These are phyloP conservation scores for Podospora comata DNA, from an alignment of 495 filamentous ascomycete genomes.

Conservation along the genomic window DNA sequence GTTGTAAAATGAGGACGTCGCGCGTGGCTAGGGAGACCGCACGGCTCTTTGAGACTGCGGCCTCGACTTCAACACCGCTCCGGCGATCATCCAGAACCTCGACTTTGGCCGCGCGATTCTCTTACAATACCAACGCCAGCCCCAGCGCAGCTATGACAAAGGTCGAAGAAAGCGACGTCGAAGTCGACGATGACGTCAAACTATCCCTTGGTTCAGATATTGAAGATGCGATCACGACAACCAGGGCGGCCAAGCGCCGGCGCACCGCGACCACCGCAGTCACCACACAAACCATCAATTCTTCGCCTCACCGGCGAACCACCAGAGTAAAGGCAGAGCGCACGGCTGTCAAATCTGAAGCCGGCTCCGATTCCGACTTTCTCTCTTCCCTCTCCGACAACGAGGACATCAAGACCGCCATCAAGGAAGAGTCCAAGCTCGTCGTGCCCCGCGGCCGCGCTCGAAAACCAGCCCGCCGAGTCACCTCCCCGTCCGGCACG, in stretches of 20 bases:
- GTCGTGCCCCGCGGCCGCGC: conserved; percentile 28
- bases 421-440: neutral
- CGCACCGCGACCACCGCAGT: conserved; percentile 6
- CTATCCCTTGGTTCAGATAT: conserved; percentile 49
- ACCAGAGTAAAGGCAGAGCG: neutral
- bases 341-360: conserved; percentile 13
- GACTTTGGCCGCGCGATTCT: conserved; percentile 42
- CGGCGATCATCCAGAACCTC: conserved; percentile 46
- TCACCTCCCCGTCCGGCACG: conserved; percentile 54
- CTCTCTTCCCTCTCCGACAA: neutral
- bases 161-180: conserved; percentile 23
- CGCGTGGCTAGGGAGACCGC: conserved; percentile 57
- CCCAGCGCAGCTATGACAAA: conserved; percentile 29
- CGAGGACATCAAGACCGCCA: neutral
- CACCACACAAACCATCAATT: conserved; percentile 13
- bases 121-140: conserved; percentile 33
- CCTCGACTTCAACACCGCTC: conserved; percentile 29
- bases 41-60: conserved; percentile 33
- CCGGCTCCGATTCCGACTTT: conserved; percentile 12
- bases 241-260: conserved; percentile 43
- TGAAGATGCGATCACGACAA: conserved; percentile 55
- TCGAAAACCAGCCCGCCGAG: conserved; percentile 63
- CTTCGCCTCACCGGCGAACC: neutral
- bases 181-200: conserved; percentile 7
- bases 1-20: conserved; percentile 57